Percentiles rank a stretch among this genome's conserved stretches.
phyloP scores from a whole-genome alignment of 208 protist genomes.

The Endotrypanum monterogeii region DNA sequence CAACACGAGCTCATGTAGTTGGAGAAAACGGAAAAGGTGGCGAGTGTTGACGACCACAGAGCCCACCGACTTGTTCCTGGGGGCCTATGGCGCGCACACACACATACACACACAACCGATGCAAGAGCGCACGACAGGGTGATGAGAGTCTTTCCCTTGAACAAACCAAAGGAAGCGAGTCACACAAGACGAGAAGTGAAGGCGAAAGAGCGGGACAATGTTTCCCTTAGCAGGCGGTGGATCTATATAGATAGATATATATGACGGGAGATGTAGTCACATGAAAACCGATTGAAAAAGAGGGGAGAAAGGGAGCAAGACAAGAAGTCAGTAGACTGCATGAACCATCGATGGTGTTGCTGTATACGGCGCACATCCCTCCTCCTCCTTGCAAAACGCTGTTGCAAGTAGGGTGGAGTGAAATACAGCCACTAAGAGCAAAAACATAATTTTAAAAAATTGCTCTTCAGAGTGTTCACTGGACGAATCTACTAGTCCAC shows the following conservation, averaged over 20 bases:
- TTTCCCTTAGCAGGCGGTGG: no score
- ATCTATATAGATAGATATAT: background rate
- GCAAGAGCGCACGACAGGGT: background rate
- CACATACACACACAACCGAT: background rate
- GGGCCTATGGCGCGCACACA: background rate
- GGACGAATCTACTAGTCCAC: background rate
- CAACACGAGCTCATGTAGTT: background rate
- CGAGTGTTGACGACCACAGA: no score
- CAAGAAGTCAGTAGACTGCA: background rate
- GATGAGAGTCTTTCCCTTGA: no score
- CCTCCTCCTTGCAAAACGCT: background rate
- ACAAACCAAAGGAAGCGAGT: no score
- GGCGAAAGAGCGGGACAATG: no score
- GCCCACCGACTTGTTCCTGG: background rate
- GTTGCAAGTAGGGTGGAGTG: no score
- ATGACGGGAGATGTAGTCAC: no score
- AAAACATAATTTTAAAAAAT: background rate
- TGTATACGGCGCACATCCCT: no score
- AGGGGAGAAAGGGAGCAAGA: background rate
- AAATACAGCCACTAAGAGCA: background rate
- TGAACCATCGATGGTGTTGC: background rate
- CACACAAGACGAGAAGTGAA: background rate
- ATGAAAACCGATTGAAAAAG: no score
- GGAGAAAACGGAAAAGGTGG: no score
- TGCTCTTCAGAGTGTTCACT: background rate